These are phyloP conservation scores for Neopestalotiopsis sp. DNA, from an alignment of 2,329 filamentous ascomycete species.

Conservation along the genomic window DNA sequence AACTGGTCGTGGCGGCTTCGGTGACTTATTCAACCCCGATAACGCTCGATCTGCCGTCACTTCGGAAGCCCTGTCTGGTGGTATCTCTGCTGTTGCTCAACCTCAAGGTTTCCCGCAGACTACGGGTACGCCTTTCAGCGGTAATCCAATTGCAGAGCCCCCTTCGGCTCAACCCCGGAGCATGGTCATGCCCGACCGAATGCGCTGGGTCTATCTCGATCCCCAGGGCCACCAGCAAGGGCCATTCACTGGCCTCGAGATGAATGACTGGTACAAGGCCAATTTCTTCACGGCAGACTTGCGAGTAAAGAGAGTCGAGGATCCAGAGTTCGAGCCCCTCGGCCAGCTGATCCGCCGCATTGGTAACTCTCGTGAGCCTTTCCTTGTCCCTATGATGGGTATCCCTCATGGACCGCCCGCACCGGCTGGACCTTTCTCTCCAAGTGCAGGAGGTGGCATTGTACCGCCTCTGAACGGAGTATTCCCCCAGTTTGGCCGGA, in stretches of 20 bases:
- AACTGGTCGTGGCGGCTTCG: constrained; percentile 58
- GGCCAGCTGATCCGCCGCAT: constrained; percentile 95
- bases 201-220: constrained; percentile 98
- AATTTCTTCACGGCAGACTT: constrained; percentile 96
- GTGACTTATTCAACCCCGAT: constrained; percentile 54
- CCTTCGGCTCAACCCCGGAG: constrained; percentile 76
- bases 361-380: constrained; percentile 95
- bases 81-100: constrained; percentile 33
- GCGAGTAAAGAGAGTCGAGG: constrained; percentile 92
- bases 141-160: constrained; percentile 47
- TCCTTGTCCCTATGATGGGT: constrained; percentile 95
- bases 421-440: constrained; percentile 52
- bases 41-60: constrained; percentile 36
- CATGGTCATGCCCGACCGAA: constrained; percentile 99
- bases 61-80: constrained; percentile 34
- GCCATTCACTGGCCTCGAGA: constrained; percentile 94
- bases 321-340: constrained; percentile 90
- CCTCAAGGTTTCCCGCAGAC: constrained; percentile 36
- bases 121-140: constrained; percentile 37
- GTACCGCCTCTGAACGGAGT: constrained; percentile 90
- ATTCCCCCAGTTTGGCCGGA: constrained; percentile 96
- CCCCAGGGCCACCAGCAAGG: constrained; percentile 92
- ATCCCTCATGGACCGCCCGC: constrained; percentile 83
- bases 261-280: constrained; percentile 99
- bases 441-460: constrained; percentile 62